Base-by-base conservation (phyloP, 2,329 filamentous ascomycete genomes). In the Diaporthe ampelina region DNA sequence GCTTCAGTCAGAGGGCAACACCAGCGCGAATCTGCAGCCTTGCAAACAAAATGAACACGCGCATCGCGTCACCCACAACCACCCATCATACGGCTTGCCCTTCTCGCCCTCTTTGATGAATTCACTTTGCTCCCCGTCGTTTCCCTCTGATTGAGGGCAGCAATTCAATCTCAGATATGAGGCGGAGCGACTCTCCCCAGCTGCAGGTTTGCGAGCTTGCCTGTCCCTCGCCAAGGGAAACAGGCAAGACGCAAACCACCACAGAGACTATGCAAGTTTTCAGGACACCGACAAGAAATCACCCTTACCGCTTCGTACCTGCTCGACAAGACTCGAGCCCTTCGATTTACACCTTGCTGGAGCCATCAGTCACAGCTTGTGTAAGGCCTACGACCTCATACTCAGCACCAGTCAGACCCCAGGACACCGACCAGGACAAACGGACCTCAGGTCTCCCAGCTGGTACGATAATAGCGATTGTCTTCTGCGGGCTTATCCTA, bases 381-480 rank as follows among this genome's bases (percentile, higher is more conserved):
- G 45, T 11, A 67, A 29, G 17, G 13, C 19, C 29, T 11, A 11
- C 13, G 21, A 13, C 29, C 6, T 67, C 45, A 11, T 17, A 43
- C 21, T 24, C 63, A 52, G 3, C 63, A 26, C 11, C 32, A 32
- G 21, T n/a, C 21, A 32, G 35, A n/a, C 11, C 63, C 29, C 19
- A 52, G 13, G 45, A 29, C 4, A 21, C 48, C 24, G 29, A 9
- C 8, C 32, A 37, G 21, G 19, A 32, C 45, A 19, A 32, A 15
- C 32, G 43, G 43, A 52, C 32, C n/a, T 4, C 26, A 32, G 45
- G 50, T 21, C 32, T 43, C 32, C 19, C 45, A 24, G 69, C n/a
- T 24, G 57, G 69, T 72, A 72, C 57, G 69, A 54, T 54, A 35
- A 24, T 54, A 50, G 57, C 69, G 17, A 40, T 61, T 24, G 10